A percentile compares a stretch with the other conserved stretches of the same genome.
These are phyloP conservation scores for Euphorbia pulcherrima DNA, from an alignment of 345 rosid species.

Conservation along the genomic window DNA sequence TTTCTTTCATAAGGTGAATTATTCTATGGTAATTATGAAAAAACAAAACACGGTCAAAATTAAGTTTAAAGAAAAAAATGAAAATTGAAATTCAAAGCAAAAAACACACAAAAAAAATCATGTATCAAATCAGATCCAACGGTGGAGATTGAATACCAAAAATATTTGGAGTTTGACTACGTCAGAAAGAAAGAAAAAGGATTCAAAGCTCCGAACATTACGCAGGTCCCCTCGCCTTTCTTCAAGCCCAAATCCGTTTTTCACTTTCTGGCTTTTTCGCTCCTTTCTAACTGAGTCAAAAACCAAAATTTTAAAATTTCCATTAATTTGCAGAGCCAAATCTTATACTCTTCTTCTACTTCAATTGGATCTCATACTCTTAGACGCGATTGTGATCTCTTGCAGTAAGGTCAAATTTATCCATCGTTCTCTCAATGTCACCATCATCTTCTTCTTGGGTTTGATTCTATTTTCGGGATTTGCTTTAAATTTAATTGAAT, in stretches of 20 bases:
- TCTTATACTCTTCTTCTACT: not conserved
- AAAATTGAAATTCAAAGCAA: no score
- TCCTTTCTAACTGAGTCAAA: no score
- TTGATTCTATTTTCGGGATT: not conserved
- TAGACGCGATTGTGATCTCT: not conserved
- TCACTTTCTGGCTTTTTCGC: no score
- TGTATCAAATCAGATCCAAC: not conserved
- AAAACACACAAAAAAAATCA: no score
- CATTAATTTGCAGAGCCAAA: not conserved
- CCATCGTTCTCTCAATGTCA: no score
- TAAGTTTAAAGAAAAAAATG: no score
- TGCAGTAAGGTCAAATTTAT: not conserved
- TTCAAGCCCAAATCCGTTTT: conserved; percentile 5
- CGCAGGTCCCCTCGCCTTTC: conserved; percentile 16
- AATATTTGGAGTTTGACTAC: not conserved
- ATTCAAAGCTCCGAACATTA: not conserved
- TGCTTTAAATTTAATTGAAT: not conserved
- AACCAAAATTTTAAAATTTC: not conserved
- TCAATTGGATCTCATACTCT: conserved; percentile 7
- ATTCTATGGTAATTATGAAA: no score
- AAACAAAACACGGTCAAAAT: no score
- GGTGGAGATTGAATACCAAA: conserved; percentile 4
- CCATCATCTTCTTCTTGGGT: not conserved
- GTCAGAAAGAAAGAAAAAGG: not conserved
- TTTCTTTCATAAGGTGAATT: no score